These are phyloP conservation scores for Symbiodinium natans DNA, from an alignment of 73 alveolate species.

Conservation along the genomic window DNA sequence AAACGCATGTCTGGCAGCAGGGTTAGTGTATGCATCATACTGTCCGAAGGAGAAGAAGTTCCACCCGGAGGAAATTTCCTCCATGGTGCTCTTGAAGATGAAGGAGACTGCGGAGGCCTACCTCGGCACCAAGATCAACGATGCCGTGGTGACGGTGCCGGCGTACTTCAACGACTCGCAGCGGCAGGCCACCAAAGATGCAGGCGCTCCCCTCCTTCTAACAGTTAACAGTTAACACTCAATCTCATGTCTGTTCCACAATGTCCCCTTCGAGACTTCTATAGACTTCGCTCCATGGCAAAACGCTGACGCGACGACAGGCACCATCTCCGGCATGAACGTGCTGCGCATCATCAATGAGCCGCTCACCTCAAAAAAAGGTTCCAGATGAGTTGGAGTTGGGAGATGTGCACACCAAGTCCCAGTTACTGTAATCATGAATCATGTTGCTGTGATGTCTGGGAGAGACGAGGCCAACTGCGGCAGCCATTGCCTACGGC, in stretches of 20 bases:
- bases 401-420: too few relatives aligned
- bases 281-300: not conserved
- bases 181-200: constrained; percentile 40
- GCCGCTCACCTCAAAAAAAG: constrained; percentile 95
- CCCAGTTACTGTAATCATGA: too few relatives aligned
- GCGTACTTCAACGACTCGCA: constrained; percentile 98
- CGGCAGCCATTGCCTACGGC: constrained; percentile 98
- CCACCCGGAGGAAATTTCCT: constrained; percentile 96
- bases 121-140: constrained; percentile 97
- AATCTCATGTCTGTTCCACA: not conserved
- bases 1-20: too few relatives aligned
- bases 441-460: too few relatives aligned
- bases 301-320: constrained; percentile 95
- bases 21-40: too few relatives aligned
- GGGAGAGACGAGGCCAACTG: constrained; percentile 94
- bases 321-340: constrained; percentile 98
- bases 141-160: constrained; percentile 98
- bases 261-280: not conserved
- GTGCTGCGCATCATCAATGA: constrained; percentile 99
- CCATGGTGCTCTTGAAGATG: constrained; percentile 98
- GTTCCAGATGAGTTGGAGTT: too few relatives aligned
- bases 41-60: not conserved
- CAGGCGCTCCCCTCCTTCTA: too few relatives aligned
- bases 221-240: not conserved
- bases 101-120: constrained; percentile 96